A percentile compares a stretch with the other conserved stretches of the same genome.
phyloP scores from a whole-genome alignment of 1,284 basidiomycete species.

The Vanrija sp. region DNA sequence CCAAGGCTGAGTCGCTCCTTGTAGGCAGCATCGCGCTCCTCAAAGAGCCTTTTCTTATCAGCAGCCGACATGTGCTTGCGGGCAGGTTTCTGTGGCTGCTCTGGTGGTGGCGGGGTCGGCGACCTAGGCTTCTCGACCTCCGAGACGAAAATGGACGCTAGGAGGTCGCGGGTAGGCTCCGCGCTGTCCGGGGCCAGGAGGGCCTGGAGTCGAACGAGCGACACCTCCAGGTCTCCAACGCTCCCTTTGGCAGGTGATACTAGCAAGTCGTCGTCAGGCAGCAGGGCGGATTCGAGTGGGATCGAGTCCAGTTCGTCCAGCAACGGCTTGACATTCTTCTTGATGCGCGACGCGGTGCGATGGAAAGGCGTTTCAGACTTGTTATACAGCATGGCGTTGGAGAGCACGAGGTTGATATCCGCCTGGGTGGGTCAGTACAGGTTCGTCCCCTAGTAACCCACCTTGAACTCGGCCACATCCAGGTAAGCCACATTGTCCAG shows the following conservation, averaged over 20 bases:
- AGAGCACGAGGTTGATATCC: conserved; percentile 75
- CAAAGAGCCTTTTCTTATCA: conserved; percentile 14
- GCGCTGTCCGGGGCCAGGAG: conserved; percentile 16
- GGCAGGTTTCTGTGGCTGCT: conserved; percentile 20
- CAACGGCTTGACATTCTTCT: conserved; percentile 58
- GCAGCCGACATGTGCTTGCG: conserved; percentile 34
- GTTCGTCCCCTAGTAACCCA: conserved; percentile 39
- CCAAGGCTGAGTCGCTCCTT: conserved; percentile 6
- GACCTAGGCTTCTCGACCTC: conserved; percentile 61
- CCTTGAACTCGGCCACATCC: conserved; percentile 71
- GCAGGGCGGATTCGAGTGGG: neutral
- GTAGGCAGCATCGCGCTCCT: conserved; percentile 24
- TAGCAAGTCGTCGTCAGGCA: neutral
- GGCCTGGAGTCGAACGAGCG: conserved; percentile 47
- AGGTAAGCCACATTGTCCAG: conserved; percentile 74
- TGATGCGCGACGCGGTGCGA: conserved; percentile 68
- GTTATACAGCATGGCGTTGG: conserved; percentile 88
- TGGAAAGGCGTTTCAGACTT: conserved; percentile 67
- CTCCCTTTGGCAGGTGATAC: neutral
- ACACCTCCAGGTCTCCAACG: conserved; percentile 69
- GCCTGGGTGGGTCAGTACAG: conserved; percentile 52
- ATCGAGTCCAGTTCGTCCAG: conserved; percentile 59
- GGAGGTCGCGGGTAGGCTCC: conserved; percentile 53
- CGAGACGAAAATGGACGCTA: conserved; percentile 65
- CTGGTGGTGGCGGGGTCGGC: conserved; percentile 52